Evolutionary conservation across 495 filamentous ascomycete species (phyloP).

Genomic region (Hypoxylon perforatum): DNA sequence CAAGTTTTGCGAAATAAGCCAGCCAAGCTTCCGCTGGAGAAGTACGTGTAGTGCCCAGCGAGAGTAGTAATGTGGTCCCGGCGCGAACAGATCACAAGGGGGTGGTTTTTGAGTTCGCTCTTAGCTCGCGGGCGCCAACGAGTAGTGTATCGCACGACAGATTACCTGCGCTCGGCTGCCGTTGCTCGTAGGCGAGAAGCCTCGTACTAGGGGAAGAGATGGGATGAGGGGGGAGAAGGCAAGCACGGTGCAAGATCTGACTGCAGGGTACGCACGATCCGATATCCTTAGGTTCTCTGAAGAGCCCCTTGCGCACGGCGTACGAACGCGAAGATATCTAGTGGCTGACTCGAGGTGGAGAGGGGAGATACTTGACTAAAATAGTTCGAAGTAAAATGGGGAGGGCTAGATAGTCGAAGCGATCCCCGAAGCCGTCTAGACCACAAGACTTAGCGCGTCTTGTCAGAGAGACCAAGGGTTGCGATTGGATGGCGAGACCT

Average conservation of each 20-base stretch:
- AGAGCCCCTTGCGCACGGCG: slow-evolving; percentile 24
- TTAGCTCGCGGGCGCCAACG: slow-evolving; percentile 40
- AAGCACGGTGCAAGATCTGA: slow-evolving; percentile 14
- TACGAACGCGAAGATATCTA: slow-evolving; percentile 35
- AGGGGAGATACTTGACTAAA: slow-evolving; percentile 39
- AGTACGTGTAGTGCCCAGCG: slow-evolving; percentile 36
- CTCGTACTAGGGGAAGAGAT: slow-evolving; percentile 7
- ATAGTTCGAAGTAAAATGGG: slow-evolving; percentile 41
- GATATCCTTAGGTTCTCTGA: slow-evolving; percentile 32
- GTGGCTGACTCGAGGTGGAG: slow-evolving; percentile 35
- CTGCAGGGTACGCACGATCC: slow-evolving; percentile 29
- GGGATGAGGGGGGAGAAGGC: slow-evolving; percentile 22
- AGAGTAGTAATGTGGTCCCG: slow-evolving; percentile 41
- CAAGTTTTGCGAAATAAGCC: slow-evolving; percentile 34
- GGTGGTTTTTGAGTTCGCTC: slow-evolving; percentile 33
- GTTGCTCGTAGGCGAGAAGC: slow-evolving; percentile 22
- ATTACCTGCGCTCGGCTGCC: slow-evolving; percentile 29
- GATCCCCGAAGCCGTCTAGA: slow-evolving; percentile 42
- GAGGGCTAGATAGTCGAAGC: slow-evolving; percentile 31
- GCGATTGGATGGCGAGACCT: slow-evolving; percentile 40
- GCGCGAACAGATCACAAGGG: slow-evolving; percentile 27
- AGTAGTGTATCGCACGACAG: slow-evolving; percentile 41
- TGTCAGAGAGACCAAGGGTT: slow-evolving; percentile 39
- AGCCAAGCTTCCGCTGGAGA: slow-evolving; percentile 38
- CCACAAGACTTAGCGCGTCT: slow-evolving; percentile 39